A percentile compares a stretch with the other conserved stretches of the same genome.
Conservation (phyloP, 225 moss, liverwort and hornwort genomes). For the Marchantia paleacea region DNA sequence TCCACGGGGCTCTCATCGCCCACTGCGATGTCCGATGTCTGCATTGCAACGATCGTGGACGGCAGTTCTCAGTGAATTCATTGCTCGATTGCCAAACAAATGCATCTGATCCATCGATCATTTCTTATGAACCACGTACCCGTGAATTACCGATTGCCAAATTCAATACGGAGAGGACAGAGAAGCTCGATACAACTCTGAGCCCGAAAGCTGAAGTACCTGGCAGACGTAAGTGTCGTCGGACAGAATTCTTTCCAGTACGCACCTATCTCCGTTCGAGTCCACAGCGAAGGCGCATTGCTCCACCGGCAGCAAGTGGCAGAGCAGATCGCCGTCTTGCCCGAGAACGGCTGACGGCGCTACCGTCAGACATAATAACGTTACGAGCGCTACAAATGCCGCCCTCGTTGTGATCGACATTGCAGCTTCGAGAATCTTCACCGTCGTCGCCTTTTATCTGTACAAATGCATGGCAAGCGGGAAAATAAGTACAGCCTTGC, state of each 20-base stretch:
- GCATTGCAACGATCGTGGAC: background rate
- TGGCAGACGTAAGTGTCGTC: slow-evolving; percentile 19
- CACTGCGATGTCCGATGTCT: slow-evolving; percentile 28
- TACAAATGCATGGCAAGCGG: no score
- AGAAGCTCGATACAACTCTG: no score
- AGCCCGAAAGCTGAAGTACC: slow-evolving; percentile 16
- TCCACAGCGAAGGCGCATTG: slow-evolving; percentile 43
- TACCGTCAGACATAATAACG: background rate
- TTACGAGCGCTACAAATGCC: background rate
- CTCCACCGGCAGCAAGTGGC: slow-evolving; percentile 27
- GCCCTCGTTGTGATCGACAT: background rate
- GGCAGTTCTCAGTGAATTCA: no score
- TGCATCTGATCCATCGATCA: no score
- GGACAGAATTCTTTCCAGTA: slow-evolving; percentile 23
- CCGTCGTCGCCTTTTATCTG: no score
- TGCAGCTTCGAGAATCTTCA: no score
- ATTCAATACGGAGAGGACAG: no score
- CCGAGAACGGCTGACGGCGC: slow-evolving; percentile 3
- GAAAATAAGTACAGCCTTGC: no score
- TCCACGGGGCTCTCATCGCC: slow-evolving; percentile 21
- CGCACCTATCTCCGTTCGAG: slow-evolving; percentile 30
- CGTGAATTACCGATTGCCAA: no score
- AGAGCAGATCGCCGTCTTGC: slow-evolving; percentile 11
- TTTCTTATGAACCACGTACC: no score
- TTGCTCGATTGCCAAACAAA: no score